phyloP scores from a whole-genome alignment of 305 asterid genomes.

The Fraxinus velutina region DNA sequence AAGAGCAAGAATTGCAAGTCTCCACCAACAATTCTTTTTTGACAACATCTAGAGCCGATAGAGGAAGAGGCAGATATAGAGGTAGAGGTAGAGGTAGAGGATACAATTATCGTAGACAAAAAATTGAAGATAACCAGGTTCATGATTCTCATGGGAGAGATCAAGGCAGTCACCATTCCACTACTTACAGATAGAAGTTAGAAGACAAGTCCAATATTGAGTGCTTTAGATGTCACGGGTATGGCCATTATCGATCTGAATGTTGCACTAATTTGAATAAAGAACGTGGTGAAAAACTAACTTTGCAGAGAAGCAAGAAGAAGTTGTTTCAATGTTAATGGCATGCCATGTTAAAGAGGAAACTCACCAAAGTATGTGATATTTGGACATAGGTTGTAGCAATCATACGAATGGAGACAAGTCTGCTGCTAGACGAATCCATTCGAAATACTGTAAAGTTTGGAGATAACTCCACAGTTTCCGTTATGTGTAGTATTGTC shows the following conservation, averaged over 20 bases:
- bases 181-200: background rate
- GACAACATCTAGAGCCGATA: background rate
- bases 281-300: background rate
- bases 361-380: background rate
- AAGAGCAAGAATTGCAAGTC: background rate
- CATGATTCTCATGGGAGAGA: background rate
- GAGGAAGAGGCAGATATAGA: background rate
- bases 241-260: slow-evolving; percentile 11
- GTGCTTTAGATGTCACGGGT: slow-evolving; percentile 7
- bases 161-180: background rate
- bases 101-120: background rate
- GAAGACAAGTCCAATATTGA: background rate
- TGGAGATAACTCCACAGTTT: background rate
- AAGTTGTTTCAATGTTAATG: background rate
- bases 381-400: background rate
- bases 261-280: background rate
- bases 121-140: background rate
- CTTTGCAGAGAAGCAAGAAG: background rate
- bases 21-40: background rate
- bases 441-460: background rate
- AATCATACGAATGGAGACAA: slow-evolving; percentile 13
- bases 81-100: background rate
- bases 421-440: background rate
- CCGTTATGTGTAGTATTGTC: background rate
- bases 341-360: background rate